These are phyloP conservation scores for Sequoia sempervirens DNA, from an alignment of 75 land plant genomes.

Conservation along the genomic window DNA sequence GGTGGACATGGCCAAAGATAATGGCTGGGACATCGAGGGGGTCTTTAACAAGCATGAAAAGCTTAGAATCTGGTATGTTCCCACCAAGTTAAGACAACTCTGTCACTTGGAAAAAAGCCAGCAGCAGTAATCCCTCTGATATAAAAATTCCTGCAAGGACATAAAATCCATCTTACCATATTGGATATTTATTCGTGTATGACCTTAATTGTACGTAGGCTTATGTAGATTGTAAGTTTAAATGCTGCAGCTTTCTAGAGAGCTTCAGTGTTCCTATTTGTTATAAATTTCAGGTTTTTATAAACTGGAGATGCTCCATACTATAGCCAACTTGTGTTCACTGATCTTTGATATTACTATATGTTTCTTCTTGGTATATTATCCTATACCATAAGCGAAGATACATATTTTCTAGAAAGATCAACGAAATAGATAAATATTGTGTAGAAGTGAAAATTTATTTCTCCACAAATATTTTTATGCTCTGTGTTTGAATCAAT, in stretches of 20 bases:
- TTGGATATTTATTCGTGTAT: background rate
- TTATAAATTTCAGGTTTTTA: background rate
- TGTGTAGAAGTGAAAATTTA: no score
- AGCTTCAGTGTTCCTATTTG: background rate
- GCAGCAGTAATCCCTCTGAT: background rate
- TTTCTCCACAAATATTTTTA: no score
- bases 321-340: background rate
- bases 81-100: constrained; percentile 88
- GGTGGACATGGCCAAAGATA: constrained; percentile 68
- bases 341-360: background rate
- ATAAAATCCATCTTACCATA: background rate
- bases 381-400: background rate
- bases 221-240: background rate
- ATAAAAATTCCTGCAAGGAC: background rate
- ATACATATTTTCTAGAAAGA: no score
- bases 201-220: background rate
- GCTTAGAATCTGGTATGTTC: constrained; percentile 95
- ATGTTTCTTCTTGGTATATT: background rate
- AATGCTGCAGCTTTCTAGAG: background rate
- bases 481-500: no score
- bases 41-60: constrained; percentile 84
- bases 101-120: constrained; percentile 68
- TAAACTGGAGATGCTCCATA: background rate
- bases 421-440: no score
- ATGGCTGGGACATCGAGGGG: constrained; percentile 91